A percentile compares a stretch with the other conserved stretches of the same genome.
These are phyloP conservation scores for Orobanche coerulescens DNA, from an alignment of 257 asterid genomes.

Conservation along the genomic window DNA sequence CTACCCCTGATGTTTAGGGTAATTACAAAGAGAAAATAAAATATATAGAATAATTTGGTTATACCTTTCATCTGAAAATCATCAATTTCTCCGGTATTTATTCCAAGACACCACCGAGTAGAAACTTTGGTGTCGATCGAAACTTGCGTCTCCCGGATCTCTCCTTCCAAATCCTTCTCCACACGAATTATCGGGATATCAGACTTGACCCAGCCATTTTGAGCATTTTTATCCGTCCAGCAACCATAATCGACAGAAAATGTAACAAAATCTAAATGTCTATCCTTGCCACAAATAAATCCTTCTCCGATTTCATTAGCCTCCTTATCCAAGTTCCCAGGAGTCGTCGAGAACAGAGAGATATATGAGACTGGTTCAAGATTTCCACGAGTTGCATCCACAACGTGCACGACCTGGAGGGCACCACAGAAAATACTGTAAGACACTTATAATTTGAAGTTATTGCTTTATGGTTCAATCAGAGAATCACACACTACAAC, in stretches of 20 bases:
- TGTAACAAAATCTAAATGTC: constrained; percentile 65
- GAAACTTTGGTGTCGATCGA: constrained; percentile 56
- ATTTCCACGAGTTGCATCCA: constrained; percentile 44
- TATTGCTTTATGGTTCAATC: background rate
- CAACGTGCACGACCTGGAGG: constrained; percentile 79
- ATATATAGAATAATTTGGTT: background rate
- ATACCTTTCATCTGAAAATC: constrained; percentile 82
- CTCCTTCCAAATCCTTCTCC: constrained; percentile 43
- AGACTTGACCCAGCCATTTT: constrained; percentile 54
- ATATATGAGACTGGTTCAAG: constrained; percentile 51
- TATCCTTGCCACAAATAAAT: constrained; percentile 61
- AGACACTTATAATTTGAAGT: background rate
- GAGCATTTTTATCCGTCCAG: constrained; percentile 41
- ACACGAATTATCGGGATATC: constrained; percentile 66
- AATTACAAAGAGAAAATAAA: no score
- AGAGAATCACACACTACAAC: background rate
- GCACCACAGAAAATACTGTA: background rate
- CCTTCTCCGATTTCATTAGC: constrained; percentile 67
- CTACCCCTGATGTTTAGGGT: no score
- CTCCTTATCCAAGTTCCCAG: constrained; percentile 71
- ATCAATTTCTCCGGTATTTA: constrained; percentile 62
- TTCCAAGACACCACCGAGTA: constrained; percentile 81
- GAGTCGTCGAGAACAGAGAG: constrained; percentile 73
- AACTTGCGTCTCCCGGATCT: constrained; percentile 44
- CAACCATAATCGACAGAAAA: constrained; percentile 77